A percentile compares a stretch with the other conserved stretches of the same genome.
Evolutionary conservation across 1,284 basidiomycete genomes (phyloP).

Genomic region (Trichosporon sp.): DNA sequence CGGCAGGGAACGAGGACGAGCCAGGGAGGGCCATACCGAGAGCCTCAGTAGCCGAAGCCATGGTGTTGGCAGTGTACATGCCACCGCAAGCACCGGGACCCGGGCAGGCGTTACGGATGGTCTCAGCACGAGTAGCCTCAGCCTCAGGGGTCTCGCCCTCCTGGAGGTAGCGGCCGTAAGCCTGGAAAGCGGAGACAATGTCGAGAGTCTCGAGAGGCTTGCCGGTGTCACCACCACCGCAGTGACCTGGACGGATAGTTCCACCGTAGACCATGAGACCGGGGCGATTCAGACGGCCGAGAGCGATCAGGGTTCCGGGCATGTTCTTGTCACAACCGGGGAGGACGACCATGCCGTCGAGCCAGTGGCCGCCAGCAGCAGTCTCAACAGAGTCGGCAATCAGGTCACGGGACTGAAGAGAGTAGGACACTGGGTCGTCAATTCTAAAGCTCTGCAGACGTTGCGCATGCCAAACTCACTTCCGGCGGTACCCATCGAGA

Average conservation of each 20-base stretch:
- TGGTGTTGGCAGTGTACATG: slow-evolving; percentile 89
- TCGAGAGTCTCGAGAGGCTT: slow-evolving; percentile 60
- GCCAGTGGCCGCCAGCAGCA: slow-evolving; percentile 92
- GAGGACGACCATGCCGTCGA: slow-evolving; percentile 95
- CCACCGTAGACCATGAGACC: slow-evolving; percentile 96
- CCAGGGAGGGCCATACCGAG: slow-evolving; percentile 93
- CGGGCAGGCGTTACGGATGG: slow-evolving; percentile 84
- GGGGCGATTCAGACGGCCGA: slow-evolving; percentile 88
- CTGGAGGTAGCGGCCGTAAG: slow-evolving; percentile 86
- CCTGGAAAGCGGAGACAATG: slow-evolving; percentile 90
- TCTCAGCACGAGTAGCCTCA: slow-evolving; percentile 72
- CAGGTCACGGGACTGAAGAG: slow-evolving; percentile 88
- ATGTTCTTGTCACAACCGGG: slow-evolving; percentile 98
- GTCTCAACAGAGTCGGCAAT: slow-evolving; percentile 96
- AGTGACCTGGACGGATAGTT: slow-evolving; percentile 82
- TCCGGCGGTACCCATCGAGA: slow-evolving; percentile 89
- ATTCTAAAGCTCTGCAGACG: not conserved
- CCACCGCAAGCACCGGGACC: slow-evolving; percentile 95
- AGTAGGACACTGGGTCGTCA: slow-evolving; percentile 67
- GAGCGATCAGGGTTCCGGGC: slow-evolving; percentile 89
- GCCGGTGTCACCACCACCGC: slow-evolving; percentile 53
- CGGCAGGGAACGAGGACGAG: slow-evolving; percentile 91
- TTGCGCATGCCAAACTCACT: slow-evolving; percentile 43
- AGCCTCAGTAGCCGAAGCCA: slow-evolving; percentile 87
- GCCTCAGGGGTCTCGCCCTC: slow-evolving; percentile 78